These are phyloP conservation scores for Monosporascus cannonballus DNA, from an alignment of 2,329 filamentous ascomycete species.

Conservation along the genomic window DNA sequence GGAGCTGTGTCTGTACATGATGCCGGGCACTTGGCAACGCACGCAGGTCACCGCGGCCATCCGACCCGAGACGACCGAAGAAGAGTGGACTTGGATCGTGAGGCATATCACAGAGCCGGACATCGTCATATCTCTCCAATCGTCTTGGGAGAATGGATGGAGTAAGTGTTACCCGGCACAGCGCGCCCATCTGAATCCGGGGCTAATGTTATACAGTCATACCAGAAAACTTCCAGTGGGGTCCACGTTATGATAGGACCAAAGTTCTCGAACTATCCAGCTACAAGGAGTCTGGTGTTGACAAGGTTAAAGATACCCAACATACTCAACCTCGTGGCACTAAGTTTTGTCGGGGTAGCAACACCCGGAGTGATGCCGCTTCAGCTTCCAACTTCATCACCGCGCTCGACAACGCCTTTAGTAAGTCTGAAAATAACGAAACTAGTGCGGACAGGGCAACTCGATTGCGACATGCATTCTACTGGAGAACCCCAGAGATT, in stretches of 20 bases:
- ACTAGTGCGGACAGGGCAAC: constrained; percentile 1
- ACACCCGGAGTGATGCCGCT: too few relatives aligned
- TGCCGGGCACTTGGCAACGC: constrained; percentile 2
- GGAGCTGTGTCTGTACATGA: constrained; percentile 7
- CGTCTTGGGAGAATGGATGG: constrained; percentile 13
- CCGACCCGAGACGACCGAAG: constrained; percentile 14
- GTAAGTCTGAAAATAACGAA: constrained; percentile 7
- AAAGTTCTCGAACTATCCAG: too few relatives aligned
- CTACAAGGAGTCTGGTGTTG: too few relatives aligned
- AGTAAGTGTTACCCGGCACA: constrained; percentile 11
- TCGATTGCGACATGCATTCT: constrained; percentile 23
- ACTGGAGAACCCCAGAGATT: constrained; percentile 20
- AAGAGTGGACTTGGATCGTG: constrained; percentile 19
- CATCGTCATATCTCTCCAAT: constrained; percentile 10
- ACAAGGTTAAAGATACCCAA: too few relatives aligned
- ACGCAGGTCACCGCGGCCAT: constrained; percentile 13
- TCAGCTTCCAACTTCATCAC: too few relatives aligned
- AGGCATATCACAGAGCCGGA: constrained; percentile 18
- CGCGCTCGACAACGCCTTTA: too few relatives aligned
- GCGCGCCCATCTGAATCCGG: background rate
- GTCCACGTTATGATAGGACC: too few relatives aligned
- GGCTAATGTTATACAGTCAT: background rate
- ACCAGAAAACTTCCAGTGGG: too few relatives aligned
- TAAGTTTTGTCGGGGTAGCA: too few relatives aligned
- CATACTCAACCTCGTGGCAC: too few relatives aligned